These are phyloP conservation scores for Blastobotrys muscicola DNA, from an alignment of 805 yeast species.

Conservation along the genomic window DNA sequence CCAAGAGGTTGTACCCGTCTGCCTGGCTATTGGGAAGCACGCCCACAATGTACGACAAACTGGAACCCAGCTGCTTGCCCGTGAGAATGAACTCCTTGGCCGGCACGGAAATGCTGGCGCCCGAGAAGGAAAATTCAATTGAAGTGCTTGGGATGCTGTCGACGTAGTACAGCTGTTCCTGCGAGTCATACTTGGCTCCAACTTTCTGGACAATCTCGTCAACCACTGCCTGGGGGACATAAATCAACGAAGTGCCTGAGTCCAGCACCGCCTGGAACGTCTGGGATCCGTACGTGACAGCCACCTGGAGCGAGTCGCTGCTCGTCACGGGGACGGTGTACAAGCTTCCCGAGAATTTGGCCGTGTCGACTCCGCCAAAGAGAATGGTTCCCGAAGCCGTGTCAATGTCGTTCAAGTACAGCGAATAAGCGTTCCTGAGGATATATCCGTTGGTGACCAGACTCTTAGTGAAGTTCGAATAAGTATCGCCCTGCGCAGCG, in stretches of 20 bases:
- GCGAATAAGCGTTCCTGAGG: conserved; percentile 46
- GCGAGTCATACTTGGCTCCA: conserved; percentile 21
- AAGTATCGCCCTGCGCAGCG: conserved; percentile 21
- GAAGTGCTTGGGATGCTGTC: conserved; percentile 2
- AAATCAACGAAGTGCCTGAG: conserved; percentile 42
- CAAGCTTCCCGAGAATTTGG: conserved; percentile 33
- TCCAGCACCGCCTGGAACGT: conserved; percentile 29
- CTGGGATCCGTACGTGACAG: conserved; percentile 26
- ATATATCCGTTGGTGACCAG: conserved; percentile 49
- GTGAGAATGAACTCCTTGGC: conserved; percentile 15
- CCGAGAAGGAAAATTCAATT: conserved; percentile 13
- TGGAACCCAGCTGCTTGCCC: conserved; percentile 10
- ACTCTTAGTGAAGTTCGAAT: conserved; percentile 52
- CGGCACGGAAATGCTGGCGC: conserved; percentile 17
- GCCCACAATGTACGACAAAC: conserved; percentile 8
- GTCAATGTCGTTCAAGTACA: conserved; percentile 40
- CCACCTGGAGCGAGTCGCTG: conserved; percentile 12
- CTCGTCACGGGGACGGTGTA: conserved; percentile 34
- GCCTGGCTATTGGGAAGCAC: conserved; percentile 12
- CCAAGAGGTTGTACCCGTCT: conserved; percentile 13
- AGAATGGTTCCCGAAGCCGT: conserved; percentile 21
- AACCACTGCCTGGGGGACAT: conserved; percentile 31
- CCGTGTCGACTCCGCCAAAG: conserved; percentile 44
- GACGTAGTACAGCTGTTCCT: conserved; percentile 1
- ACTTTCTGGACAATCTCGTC: conserved; percentile 23